Conservation (phyloP, 2,329 filamentous ascomycete species). For the Madurella mycetomatis region DNA sequence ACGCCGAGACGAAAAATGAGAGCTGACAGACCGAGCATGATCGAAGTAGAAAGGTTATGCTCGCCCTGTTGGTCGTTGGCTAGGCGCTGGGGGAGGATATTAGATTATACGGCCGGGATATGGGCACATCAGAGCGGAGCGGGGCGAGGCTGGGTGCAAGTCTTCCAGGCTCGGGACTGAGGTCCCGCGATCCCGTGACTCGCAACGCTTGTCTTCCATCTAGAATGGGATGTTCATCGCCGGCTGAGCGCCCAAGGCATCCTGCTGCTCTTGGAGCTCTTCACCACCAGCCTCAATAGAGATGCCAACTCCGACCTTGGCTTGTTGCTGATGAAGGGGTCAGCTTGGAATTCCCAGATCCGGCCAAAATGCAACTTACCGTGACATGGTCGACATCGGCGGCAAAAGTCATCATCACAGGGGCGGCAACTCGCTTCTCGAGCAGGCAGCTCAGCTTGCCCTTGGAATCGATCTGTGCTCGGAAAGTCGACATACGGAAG, state of each 20-base stretch:
- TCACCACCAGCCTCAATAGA: constrained; percentile 83
- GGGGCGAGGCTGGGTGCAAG: background rate
- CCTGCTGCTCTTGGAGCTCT: constrained; percentile 82
- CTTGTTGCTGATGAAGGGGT: constrained; percentile 65
- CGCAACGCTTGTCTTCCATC: constrained; percentile 21
- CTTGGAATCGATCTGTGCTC: constrained; percentile 90
- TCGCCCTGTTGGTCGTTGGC: constrained; percentile 1
- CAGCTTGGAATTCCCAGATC: constrained; percentile 21
- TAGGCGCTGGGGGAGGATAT: constrained; percentile 13
- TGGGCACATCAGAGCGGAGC: constrained; percentile 17
- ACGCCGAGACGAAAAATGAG: constrained; percentile 6
- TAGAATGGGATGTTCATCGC: constrained; percentile 63
- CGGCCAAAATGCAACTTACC: constrained; percentile 52
- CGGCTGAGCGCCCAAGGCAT: constrained; percentile 51
- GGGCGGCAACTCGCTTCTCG: constrained; percentile 92
- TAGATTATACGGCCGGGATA: constrained; percentile 18
- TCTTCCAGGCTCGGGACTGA: background rate
- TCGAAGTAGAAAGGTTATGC: background rate
- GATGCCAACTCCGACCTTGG: constrained; percentile 91
- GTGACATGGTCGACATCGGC: constrained; percentile 95
- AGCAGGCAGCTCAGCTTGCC: constrained; percentile 89
- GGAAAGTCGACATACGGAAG: constrained; percentile 92
- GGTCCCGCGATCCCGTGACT: background rate
- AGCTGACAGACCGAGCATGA: constrained; percentile 1
- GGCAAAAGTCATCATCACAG: constrained; percentile 89